Base-by-base conservation (phyloP, 805 yeast species). In the Debaryomyces hansenii region DNA sequence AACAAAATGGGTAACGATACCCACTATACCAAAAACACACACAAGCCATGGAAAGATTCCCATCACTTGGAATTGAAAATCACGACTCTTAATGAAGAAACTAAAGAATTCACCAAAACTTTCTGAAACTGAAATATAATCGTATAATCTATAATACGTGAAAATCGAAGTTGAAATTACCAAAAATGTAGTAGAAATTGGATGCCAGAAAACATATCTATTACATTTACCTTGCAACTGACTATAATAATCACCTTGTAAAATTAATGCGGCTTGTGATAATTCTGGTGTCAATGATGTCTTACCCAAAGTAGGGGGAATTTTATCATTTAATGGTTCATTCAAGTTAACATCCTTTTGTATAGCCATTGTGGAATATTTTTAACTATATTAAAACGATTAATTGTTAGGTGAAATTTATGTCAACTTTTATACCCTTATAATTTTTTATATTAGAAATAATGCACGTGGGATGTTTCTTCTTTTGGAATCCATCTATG, bases 181-280 rank as follows among this genome's bases (percentile, higher is more conserved):
- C 27, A 48, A 32, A 15, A 48, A 28, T 1, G 31, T 10, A 5
- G 44, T 18, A 42, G 44, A 29, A 32, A 41, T 53, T 3, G 77
- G 79, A 58, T 76, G 77, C 70, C 74, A 74, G 40, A 80, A 71
- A 34, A 80, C 56, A 39, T 57, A 56, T 47, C 59, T 72, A 58
- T 77, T 79, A 44, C 80, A 69, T 20, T 63, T 49, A 1, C 82
- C 64, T 57, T 80, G 84, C 34, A 69, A 59, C 51, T 69, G 73
- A 20, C 77, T 59, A 46, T 79, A 67, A 52, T 74, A 80, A 60
- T 87, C 94, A 47, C 87, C 81, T 27, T 84, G 80, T 48, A 86
- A 64, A 47, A 80, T 82, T 45, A 84, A 58, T 1, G 84, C 79
- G 9, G 87, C 87, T 37, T 79, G 78, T 1, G 85, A 72, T 35